Percentiles rank a stretch among this genome's conserved stretches.
These are phyloP conservation scores for Cantharellus anzutake DNA, from an alignment of 768 basidiomycete species.

Conservation along the genomic window DNA sequence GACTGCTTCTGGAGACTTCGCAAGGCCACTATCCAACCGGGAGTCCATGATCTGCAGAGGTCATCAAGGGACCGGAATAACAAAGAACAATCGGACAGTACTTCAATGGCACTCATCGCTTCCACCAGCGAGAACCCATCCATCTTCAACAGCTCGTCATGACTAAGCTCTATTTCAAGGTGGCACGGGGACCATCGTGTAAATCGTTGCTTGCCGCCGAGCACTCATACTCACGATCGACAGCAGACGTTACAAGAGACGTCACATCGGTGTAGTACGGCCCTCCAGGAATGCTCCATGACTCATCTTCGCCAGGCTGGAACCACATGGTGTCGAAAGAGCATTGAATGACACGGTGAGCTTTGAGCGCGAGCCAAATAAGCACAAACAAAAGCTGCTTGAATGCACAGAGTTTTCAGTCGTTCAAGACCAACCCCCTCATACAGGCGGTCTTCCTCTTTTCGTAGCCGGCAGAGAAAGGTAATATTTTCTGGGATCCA, in stretches of 20 bases:
- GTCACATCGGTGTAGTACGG: slow-evolving; percentile 47
- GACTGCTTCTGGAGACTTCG: slow-evolving; percentile 16
- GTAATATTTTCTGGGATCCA: slow-evolving; percentile 78
- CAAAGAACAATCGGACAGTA: slow-evolving; percentile 15
- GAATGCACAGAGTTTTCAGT: too few relatives aligned
- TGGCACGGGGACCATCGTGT: background rate
- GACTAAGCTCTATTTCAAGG: background rate
- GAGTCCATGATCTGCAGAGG: slow-evolving; percentile 63
- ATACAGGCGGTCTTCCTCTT: too few relatives aligned
- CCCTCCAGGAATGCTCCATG: slow-evolving; percentile 29
- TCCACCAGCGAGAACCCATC: slow-evolving; percentile 60
- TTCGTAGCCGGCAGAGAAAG: background rate
- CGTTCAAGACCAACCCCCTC: too few relatives aligned
- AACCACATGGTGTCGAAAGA: background rate
- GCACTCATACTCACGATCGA: slow-evolving; percentile 27
- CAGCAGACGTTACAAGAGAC: slow-evolving; percentile 34
- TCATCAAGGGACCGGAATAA: too few relatives aligned
- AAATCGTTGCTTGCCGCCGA: background rate
- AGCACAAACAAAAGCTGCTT: too few relatives aligned
- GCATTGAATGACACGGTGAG: background rate
- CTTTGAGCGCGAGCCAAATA: background rate
- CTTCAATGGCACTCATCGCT: slow-evolving; percentile 90
- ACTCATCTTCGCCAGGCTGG: background rate
- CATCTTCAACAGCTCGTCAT: slow-evolving; percentile 34
- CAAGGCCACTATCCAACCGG: slow-evolving; percentile 68